phyloP scores from a whole-genome alignment of 78 protist species.

The Isochrysis galbana region DNA sequence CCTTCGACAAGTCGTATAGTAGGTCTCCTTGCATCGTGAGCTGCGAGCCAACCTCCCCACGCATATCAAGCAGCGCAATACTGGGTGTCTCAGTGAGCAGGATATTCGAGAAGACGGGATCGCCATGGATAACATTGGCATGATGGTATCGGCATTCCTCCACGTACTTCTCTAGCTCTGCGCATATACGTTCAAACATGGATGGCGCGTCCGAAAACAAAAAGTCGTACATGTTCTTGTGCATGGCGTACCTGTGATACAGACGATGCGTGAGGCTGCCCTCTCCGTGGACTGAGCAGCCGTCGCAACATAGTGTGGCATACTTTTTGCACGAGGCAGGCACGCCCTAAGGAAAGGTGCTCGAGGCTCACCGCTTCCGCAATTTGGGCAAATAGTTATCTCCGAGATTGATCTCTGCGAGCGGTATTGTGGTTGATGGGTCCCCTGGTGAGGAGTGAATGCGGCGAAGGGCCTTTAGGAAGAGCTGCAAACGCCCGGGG shows the following conservation, averaged over 20 bases:
- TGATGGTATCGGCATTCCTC: neutral
- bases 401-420: neutral
- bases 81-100: neutral
- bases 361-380: neutral
- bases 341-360: neutral
- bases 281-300: neutral
- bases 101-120: constrained; percentile 25
- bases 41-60: neutral
- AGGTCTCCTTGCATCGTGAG: neutral
- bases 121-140: neutral
- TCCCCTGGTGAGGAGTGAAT: neutral
- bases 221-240: neutral
- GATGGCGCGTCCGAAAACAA: neutral
- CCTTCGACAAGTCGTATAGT: neutral
- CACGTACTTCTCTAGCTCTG: neutral
- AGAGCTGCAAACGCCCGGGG: neutral
- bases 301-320: neutral
- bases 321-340: neutral
- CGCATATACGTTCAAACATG: neutral
- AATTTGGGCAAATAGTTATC: neutral
- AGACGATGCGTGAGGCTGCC: no score
- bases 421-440: neutral
- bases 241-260: neutral
- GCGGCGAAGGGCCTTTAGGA: neutral
- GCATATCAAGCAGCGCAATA: neutral